Percentiles rank a stretch among this genome's conserved stretches.
Evolutionary conservation across 768 basidiomycete species (phyloP).

Genomic region (Leccinum uliginosum): DNA sequence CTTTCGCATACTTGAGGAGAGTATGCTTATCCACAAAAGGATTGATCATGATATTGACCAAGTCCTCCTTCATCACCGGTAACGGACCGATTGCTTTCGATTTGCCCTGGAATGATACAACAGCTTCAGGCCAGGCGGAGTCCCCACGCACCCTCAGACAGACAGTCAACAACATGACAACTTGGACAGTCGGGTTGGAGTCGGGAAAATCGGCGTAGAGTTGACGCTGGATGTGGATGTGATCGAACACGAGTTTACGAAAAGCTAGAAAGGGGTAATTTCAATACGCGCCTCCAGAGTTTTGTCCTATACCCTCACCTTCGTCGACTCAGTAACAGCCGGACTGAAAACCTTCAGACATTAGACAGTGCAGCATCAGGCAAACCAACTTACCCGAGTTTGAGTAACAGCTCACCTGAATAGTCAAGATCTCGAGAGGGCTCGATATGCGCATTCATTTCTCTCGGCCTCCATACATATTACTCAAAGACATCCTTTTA

Average conservation of each 20-base stretch:
- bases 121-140: conserved; percentile 24
- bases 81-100: conserved; percentile 52
- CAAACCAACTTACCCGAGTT: conserved; percentile 49
- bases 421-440: conserved; percentile 63
- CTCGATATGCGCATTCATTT: conserved; percentile 65
- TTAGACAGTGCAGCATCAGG: not conserved
- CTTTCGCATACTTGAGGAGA: conserved; percentile 45
- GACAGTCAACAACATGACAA: conserved; percentile 71
- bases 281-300: conserved; percentile 1
- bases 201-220: conserved; percentile 68
- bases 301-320: conserved; percentile 37
- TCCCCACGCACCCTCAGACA: conserved; percentile 30
- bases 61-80: conserved; percentile 55
- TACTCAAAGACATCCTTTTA: conserved; percentile 70
- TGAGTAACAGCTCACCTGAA: conserved; percentile 61
- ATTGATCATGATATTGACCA: conserved; percentile 58
- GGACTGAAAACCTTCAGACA: conserved; percentile 19
- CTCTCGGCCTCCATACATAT: conserved; percentile 78
- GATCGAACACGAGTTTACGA: conserved; percentile 65
- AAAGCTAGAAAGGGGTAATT: conserved; percentile 44
- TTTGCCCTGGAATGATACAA: conserved; percentile 39
- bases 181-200: conserved; percentile 53
- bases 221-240: conserved; percentile 45
- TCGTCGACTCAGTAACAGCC: conserved; percentile 62
- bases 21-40: conserved; percentile 63